Evolutionary conservation across 805 yeast genomes (phyloP).

Genomic region (Hanseniaspora mollemarum): DNA sequence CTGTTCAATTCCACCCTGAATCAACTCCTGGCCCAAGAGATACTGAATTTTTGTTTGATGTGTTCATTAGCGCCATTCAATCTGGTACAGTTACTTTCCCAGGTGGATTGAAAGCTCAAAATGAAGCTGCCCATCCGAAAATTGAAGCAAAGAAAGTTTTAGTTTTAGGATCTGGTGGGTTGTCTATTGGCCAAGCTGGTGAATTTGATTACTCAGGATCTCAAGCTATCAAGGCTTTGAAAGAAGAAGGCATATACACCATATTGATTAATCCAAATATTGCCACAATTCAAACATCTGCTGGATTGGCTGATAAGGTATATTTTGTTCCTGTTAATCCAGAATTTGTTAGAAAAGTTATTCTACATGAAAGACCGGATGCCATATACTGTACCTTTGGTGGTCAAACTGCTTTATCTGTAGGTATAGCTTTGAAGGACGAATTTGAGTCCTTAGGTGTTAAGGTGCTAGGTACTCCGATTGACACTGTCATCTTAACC

Average conservation of each 20-base stretch:
- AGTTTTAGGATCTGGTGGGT: slow-evolving; percentile 86
- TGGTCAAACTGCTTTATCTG: slow-evolving; percentile 96
- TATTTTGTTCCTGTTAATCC: slow-evolving; percentile 94
- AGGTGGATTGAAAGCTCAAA: slow-evolving; percentile 70
- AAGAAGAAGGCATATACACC: slow-evolving; percentile 75
- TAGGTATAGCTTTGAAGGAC: slow-evolving; percentile 88
- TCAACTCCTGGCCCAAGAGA: slow-evolving; percentile 99
- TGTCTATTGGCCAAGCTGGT: slow-evolving; percentile 96
- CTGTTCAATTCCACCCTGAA: slow-evolving; percentile 99
- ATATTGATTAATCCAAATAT: slow-evolving; percentile 89
- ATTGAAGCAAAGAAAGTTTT: slow-evolving; percentile 81
- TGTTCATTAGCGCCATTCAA: slow-evolving; percentile 70
- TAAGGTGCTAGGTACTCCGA: slow-evolving; percentile 95
- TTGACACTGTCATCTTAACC: slow-evolving; percentile 85
- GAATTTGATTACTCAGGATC: slow-evolving; percentile 96
- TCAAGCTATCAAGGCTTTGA: slow-evolving; percentile 91
- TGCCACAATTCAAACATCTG: slow-evolving; percentile 94
- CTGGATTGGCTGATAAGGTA: slow-evolving; percentile 87
- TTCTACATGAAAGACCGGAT: slow-evolving; percentile 92
- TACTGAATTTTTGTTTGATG: slow-evolving; percentile 92
- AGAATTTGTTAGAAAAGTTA: slow-evolving; percentile 87
- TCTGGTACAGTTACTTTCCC: slow-evolving; percentile 77
- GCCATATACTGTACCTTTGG: slow-evolving; percentile 94
- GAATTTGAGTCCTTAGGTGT: slow-evolving; percentile 80
- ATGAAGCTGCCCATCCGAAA: slow-evolving; percentile 63